Base-by-base conservation (phyloP, 2,329 filamentous ascomycete species). In the Fragosphaeria purpurea region DNA sequence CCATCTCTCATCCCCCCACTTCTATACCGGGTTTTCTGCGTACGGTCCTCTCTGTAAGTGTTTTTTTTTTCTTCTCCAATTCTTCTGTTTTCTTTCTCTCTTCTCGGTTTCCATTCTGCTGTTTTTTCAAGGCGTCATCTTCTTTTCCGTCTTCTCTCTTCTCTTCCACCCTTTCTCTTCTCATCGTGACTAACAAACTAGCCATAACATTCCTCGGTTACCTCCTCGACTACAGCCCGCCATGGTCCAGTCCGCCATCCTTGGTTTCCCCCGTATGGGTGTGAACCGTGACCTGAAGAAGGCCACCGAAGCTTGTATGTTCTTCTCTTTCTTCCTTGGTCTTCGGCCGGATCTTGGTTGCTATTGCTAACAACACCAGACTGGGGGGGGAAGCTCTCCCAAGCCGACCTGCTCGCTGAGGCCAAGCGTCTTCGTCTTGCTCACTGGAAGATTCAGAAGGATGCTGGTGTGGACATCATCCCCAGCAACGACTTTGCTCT, bases 391-490 rank as follows among this genome's bases (percentile, higher is more conserved):
- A 98, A 97, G 80, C 78, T 95, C 70, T 90, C 88, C 58, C 88
- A 90, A 67, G 82, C 86, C 57, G 89, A 95, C 57, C 88, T 98
- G 61, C 79, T 97, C 61, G 79, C 82, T 56, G 93, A 97, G 83
- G 93, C 86, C 70, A 97, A 97, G 87, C 83, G 89, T 70, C 88
- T 98, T 55, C 87, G 93, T 77, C 79, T 90, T 60, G 89, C 85
- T 65, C 93, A 98, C 83, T 98, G 93, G 93, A 89, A 95, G 77
- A 95, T 98, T 75, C 93, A 98, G 80, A 91, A 98, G 80, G 83
- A 94, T 73, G 93, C 93, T 60, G 93, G 93, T 67, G 90, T 97
- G 72, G 88, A 96, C 67, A 78, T 93, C 75, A 96, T 98, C 68
- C 93, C 93, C 70, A 95, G 87, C 86, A 98, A 98, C 72, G 93